Percentiles rank a stretch among this genome's conserved stretches.
phyloP scores from a whole-genome alignment of 2,329 filamentous ascomycete species.

The Talaromyces sp. region DNA sequence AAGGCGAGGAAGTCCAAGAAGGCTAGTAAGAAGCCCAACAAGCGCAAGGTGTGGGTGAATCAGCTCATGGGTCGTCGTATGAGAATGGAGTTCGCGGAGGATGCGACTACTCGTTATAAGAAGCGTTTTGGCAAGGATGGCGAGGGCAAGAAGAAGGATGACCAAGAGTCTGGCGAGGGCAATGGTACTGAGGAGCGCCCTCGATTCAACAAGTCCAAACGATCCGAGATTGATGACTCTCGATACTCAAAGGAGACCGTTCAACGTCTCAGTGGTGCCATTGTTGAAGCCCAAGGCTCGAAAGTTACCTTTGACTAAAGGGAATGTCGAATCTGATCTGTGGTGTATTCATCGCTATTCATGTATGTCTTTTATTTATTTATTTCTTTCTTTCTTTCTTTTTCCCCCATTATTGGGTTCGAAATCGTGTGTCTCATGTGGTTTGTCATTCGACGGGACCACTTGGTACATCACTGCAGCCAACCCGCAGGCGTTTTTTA shows the following conservation, averaged over 20 bases:
- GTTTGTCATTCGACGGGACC: neutral
- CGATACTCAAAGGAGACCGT: constrained; percentile 55
- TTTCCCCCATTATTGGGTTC: too few species aligned
- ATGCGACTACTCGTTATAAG: constrained; percentile 84
- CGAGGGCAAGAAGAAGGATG: constrained; percentile 36
- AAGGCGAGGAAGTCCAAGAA: constrained; percentile 41
- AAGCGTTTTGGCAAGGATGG: constrained; percentile 85
- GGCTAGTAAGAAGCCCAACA: constrained; percentile 50
- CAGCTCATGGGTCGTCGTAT: constrained; percentile 76
- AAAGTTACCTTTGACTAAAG: constrained; percentile 77
- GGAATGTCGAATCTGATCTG: neutral
- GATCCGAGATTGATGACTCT: constrained; percentile 43
- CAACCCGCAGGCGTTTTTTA: constrained; percentile 1
- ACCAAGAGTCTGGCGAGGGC: constrained; percentile 23
- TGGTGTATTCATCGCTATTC: neutral
- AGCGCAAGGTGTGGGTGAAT: constrained; percentile 77
- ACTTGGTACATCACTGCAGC: constrained; percentile 1
- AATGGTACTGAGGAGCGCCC: constrained; percentile 28
- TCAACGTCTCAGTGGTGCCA: constrained; percentile 72
- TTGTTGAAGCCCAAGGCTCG: constrained; percentile 76
- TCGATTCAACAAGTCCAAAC: constrained; percentile 28
- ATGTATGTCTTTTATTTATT: neutral
- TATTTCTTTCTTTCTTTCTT: too few species aligned
- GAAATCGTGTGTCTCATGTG: neutral
- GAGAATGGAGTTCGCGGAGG: constrained; percentile 91